Conservation (phyloP, 345 rosid species). For the Corymbia maculata region DNA sequence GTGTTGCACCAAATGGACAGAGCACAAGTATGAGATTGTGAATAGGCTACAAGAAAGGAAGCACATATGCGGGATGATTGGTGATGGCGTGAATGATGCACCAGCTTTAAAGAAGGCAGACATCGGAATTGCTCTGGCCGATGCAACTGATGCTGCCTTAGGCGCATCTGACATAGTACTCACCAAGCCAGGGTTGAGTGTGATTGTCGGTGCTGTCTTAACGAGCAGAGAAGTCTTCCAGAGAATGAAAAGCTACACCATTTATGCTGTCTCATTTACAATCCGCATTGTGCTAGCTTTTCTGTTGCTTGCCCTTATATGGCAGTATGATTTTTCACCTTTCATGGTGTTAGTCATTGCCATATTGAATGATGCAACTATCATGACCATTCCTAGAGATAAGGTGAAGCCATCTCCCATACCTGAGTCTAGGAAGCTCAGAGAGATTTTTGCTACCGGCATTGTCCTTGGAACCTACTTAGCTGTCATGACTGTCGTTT, state of each 20-base stretch:
- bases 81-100: conserved; percentile 96
- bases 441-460: conserved; percentile 82
- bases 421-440: conserved; percentile 82
- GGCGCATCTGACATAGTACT: conserved; percentile 91
- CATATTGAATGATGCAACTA: conserved; percentile 73
- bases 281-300: conserved; percentile 82
- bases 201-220: conserved; percentile 77
- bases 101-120: conserved; percentile 90
- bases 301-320: conserved; percentile 75
- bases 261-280: conserved; percentile 87
- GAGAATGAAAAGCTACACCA: conserved; percentile 95
- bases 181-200: conserved; percentile 91
- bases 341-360: conserved; percentile 90
- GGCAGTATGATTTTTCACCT: conserved; percentile 92
- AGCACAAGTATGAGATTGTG: conserved; percentile 93
- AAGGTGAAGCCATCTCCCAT: conserved; percentile 78
- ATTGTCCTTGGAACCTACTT: conserved; percentile 70
- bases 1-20: conserved; percentile 5
- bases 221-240: conserved; percentile 92
- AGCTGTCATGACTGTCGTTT: conserved; percentile 75
- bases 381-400: conserved; percentile 75
- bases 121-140: conserved; percentile 89
- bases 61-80: conserved; percentile 95
- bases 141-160: conserved; percentile 91
- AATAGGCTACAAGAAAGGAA: conserved; percentile 74